Evolutionary conservation across 371 early-diverging fungal species (phyloP), one percentile per base, ranked within the genome.

Genomic region (Lichtheimia ornata): DNA sequence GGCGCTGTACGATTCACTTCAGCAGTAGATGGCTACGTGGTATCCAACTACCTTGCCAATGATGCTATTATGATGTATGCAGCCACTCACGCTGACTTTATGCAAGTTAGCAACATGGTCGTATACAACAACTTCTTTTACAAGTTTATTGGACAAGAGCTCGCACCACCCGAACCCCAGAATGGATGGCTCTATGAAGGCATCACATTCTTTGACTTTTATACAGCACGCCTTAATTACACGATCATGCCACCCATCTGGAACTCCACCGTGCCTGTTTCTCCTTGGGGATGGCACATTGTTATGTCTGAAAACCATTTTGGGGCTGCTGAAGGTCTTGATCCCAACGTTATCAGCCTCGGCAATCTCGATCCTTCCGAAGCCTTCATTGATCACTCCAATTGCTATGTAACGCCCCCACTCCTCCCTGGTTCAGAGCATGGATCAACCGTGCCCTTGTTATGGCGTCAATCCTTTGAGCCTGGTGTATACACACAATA

Each of bases 1-100:
- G 79, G 79, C 50, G 76, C 72, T 5, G 58, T 65, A 28, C 67
- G 75, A 56, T 73, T 78, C n/a, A 75, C 79, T 6, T 78, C 79
- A 15, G 72, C 76, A 5, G 73, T 75, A 12, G 79, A 78, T 49
- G 69, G 65, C 5, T 78, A 73, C 56, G 70, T 78, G 17, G 50
- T 75, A 9, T 71, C 76, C 40, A 78, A 78, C 50, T 78, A 78
- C 28, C 59, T 78, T 18, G 76, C 76, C n/a, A 73, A 78, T 30
- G 64, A 68, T 4, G 79, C 73, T 5, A 62, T 75, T 3, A 73
- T 75, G 73, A 69, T 78, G 71, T 78, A 75, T 22, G 76, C 64
- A 4, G 73, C 79, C 9, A 65, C 49, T 1, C 76, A 73, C 49
- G 73, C 75, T 24, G 72, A 78, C 24, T 78, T 63, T 40, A 58